Evolutionary conservation across 345 rosid genomes (phyloP), one percentile per base, ranked within the genome.

Genomic region (Gossypium mustelinum): DNA sequence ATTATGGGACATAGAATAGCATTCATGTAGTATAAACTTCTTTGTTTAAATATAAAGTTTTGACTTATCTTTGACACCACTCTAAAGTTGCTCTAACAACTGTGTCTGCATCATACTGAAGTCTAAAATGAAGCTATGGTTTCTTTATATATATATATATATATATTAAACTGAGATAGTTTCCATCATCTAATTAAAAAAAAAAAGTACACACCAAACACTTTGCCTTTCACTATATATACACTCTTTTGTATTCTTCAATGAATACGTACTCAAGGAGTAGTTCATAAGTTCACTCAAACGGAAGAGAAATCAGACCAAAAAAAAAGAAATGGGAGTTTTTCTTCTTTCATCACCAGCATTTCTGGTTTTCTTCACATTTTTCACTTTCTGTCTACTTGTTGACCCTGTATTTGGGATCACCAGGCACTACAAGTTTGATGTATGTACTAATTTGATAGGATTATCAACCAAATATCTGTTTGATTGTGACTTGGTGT

Each of bases 71-170:
- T 80, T 76, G 79, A 68, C 69, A 78, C 79, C 85, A 91, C 97
- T 88, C 97, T 79, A 81, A 79, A 83, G 87, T 84, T 76, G 93
- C 86, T 91, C 90, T 82, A 86, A 87, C 97, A 82, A 79, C 91
- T 79, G 70, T 77, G 72, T 71, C 65, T 64, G 63, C 14, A 44
- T 75, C 81, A 78, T 74, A 74, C 64, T 68, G 51, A 67, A 55
- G 57, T 65, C 41, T 39, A 55, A 54, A 65, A 29, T 29, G 34
- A 3, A 29, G 34, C 34, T 29, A 29, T 29, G 34, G 34, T 3
- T 29, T 29, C 34, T 29, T 29, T 29, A 29, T 29, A 29, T 29
- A 3, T 29, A 0, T 29, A 4, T 34, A 9, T 29, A 9, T 45
- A 10, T 9, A 10, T 9, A 9, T 47, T 51, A 62, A 29, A 56